phyloP scores from a whole-genome alignment of 441 rosid genomes.

The Melastoma candidum region DNA sequence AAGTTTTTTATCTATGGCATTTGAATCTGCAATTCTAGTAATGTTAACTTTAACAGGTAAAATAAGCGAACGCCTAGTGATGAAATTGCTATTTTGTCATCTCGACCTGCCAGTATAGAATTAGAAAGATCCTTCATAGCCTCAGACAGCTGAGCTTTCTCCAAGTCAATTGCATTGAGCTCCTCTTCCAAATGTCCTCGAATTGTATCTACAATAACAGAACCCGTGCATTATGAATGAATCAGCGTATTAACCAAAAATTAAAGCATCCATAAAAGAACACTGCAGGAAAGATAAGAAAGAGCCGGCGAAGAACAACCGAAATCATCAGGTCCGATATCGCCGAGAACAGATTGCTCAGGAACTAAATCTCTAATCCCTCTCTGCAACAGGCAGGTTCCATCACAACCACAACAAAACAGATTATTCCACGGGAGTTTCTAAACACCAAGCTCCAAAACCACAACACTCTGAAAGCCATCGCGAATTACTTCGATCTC shows the following conservation, averaged over 20 bases:
- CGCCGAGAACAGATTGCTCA: conserved; percentile 47
- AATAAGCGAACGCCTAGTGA: not conserved
- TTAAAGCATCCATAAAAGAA: not conserved
- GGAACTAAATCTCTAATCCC: conserved; percentile 51
- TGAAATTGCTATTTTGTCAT: not conserved
- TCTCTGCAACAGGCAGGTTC: conserved; percentile 26
- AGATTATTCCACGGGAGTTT: not conserved
- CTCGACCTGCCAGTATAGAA: conserved; percentile 43
- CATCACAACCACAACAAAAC: not conserved
- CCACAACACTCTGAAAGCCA: not conserved
- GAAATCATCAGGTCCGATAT: conserved; percentile 56
- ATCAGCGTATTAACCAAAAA: not conserved
- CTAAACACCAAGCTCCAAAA: not conserved
- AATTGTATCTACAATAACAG: conserved; percentile 43
- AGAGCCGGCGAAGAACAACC: conserved; percentile 22
- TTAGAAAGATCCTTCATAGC: conserved; percentile 61
- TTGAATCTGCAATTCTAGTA: conserved; percentile 40
- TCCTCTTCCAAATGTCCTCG: conserved; percentile 57
- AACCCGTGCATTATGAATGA: not conserved
- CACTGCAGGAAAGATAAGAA: conserved; percentile 2
- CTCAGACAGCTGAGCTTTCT: conserved; percentile 47
- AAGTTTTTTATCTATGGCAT: conserved; percentile 47
- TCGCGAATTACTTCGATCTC: conserved; percentile 42
- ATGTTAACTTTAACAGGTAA: conserved; percentile 1
- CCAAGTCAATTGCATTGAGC: conserved; percentile 44